phyloP scores from a whole-genome alignment of 129 eudicot genomes.

The Chrysanthemum makinoi region DNA sequence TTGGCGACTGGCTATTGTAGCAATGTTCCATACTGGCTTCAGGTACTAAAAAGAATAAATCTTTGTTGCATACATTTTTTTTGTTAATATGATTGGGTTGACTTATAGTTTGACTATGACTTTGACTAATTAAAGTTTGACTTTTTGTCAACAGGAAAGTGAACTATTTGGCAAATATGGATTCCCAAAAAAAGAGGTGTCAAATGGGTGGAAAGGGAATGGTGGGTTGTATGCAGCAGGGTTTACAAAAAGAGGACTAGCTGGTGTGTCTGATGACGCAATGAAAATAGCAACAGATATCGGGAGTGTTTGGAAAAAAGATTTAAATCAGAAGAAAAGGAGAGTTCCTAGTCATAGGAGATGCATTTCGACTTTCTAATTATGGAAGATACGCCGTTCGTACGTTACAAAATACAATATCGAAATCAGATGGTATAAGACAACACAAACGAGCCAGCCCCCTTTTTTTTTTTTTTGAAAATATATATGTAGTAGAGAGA shows the following conservation, averaged over 20 bases:
- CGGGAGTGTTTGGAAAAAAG: constrained; percentile 65
- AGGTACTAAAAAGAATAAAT: constrained; percentile 53
- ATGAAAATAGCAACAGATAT: constrained; percentile 65
- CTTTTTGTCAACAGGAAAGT: constrained; percentile 48
- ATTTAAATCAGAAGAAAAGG: constrained; percentile 52
- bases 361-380: constrained; percentile 61
- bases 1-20: constrained; percentile 89
- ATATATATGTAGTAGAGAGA: constrained; percentile 30
- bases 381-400: constrained; percentile 10
- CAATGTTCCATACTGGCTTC: constrained; percentile 88
- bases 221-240: constrained; percentile 80
- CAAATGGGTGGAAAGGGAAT: constrained; percentile 79
- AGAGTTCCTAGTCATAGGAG: constrained; percentile 61
- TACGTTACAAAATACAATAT: too few relatives aligned
- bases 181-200: constrained; percentile 55
- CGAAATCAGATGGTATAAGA: too few relatives aligned
- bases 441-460: not conserved
- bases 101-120: not conserved
- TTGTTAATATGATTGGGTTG: not conserved
- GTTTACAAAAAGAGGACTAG: constrained; percentile 82
- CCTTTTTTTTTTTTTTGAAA: constrained; percentile 6
- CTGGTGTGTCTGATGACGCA: constrained; percentile 78
- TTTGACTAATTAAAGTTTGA: constrained; percentile 12
- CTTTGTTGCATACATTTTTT: constrained; percentile 8
- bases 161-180: constrained; percentile 73